phyloP scores from a whole-genome alignment of 495 filamentous ascomycete genomes.

The Aspergillus bridgeri region DNA sequence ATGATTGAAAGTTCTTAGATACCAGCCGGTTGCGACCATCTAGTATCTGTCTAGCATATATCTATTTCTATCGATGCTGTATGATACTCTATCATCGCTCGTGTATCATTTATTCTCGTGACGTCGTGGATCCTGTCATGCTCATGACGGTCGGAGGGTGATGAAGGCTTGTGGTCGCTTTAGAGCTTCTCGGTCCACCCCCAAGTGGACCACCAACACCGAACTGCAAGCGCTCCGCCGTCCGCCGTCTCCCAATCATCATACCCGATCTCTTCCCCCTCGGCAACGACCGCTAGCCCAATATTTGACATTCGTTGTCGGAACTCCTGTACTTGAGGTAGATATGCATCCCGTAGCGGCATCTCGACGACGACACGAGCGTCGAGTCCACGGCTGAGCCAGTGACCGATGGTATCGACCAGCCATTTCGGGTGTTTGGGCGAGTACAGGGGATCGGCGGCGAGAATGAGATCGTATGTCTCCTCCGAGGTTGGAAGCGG shows the following conservation, averaged over 20 bases:
- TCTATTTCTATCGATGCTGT: constrained; percentile 7
- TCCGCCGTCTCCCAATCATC: constrained; percentile 65
- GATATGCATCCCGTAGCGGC: constrained; percentile 59
- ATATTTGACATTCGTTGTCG: constrained; percentile 47
- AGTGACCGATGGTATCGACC: constrained; percentile 52
- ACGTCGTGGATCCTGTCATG: constrained; percentile 25
- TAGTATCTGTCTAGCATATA: background rate
- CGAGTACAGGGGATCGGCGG: constrained; percentile 70
- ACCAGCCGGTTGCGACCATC: background rate
- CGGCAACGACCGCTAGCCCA: constrained; percentile 51
- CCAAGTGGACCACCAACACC: constrained; percentile 68
- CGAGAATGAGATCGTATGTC: constrained; percentile 60
- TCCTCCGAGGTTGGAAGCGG: constrained; percentile 34
- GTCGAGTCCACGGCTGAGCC: constrained; percentile 44
- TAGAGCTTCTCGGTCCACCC: constrained; percentile 46
- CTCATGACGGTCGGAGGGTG: constrained; percentile 5
- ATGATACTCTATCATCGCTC: constrained; percentile 25
- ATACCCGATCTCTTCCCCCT: constrained; percentile 62
- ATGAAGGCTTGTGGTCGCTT: constrained; percentile 2
- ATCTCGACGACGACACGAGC: constrained; percentile 61
- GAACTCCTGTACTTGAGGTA: constrained; percentile 52
- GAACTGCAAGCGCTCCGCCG: constrained; percentile 50
- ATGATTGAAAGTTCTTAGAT: background rate
- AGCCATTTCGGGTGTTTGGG: constrained; percentile 61
- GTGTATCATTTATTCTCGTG: constrained; percentile 35